Percentiles rank a stretch among this genome's conserved stretches.
phyloP scores from a whole-genome alignment of 768 basidiomycete genomes.

The Boletus rubescentipes region DNA sequence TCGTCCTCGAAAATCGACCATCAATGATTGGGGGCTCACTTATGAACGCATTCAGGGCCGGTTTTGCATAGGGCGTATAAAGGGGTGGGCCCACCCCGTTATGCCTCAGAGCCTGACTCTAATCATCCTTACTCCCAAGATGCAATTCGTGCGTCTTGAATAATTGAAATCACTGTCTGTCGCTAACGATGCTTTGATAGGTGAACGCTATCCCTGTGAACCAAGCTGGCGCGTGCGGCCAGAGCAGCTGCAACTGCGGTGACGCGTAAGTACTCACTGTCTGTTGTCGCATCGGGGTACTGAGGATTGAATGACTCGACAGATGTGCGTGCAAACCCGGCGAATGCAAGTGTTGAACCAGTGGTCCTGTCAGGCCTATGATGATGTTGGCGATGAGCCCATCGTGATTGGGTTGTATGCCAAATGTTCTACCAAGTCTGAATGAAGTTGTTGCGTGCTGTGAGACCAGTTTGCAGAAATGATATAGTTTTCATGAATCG shows the following conservation, averaged over 20 bases:
- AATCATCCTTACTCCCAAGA: neutral
- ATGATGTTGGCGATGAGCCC: no score
- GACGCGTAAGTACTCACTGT: neutral
- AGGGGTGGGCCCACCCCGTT: neutral
- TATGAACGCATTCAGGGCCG: neutral
- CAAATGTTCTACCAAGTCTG: no score
- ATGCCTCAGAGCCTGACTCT: neutral
- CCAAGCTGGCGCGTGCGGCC: conserved; percentile 11
- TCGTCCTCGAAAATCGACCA: no score
- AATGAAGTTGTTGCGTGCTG: no score
- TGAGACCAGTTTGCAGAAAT: no score
- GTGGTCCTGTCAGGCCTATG: no score
- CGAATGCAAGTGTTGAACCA: neutral
- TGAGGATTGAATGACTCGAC: neutral
- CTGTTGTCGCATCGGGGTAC: neutral
- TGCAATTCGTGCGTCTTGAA: conserved; percentile 16
- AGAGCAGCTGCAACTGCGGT: conserved; percentile 8
- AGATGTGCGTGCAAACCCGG: conserved; percentile 17
- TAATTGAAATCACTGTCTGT: neutral
- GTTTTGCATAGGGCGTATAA: conserved; percentile 8
- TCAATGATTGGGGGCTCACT: no score
- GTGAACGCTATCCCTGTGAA: conserved; percentile 14
- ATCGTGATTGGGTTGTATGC: no score
- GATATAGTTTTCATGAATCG: no score
- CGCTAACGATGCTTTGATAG: conserved; percentile 5